Percentiles rank a stretch among this genome's conserved stretches.
phyloP scores from a whole-genome alignment of 805 yeast genomes.

The Kuraishia capsulata region DNA sequence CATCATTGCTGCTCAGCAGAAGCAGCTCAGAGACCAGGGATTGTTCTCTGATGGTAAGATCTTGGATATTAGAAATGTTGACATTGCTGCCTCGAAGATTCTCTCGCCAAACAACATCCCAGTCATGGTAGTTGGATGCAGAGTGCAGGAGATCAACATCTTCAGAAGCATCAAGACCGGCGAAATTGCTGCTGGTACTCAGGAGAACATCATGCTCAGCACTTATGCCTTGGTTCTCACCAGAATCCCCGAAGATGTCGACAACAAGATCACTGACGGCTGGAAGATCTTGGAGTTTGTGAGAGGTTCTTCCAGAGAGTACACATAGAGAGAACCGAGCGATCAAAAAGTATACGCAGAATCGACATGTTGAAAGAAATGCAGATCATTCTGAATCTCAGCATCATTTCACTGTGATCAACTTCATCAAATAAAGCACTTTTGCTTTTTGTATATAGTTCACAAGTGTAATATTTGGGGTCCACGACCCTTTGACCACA shows the following conservation, averaged over 20 bases:
- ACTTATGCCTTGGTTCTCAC: constrained; percentile 97
- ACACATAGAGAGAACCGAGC: constrained; percentile 31
- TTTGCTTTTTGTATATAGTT: too few species aligned
- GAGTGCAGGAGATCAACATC: constrained; percentile 92
- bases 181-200: constrained; percentile 92
- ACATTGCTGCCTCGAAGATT: constrained; percentile 77
- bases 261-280: constrained; percentile 86
- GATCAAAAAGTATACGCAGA: neutral
- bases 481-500: too few species aligned
- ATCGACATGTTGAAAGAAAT: constrained; percentile 2
- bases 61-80: constrained; percentile 91
- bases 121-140: constrained; percentile 84
- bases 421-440: too few species aligned
- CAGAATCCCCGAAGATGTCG: constrained; percentile 86
- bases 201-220: constrained; percentile 83
- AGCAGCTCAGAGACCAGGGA: constrained; percentile 86
- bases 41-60: constrained; percentile 85
- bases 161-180: constrained; percentile 88
- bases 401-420: constrained; percentile 1
- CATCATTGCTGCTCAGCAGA: constrained; percentile 88
- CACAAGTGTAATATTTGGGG: too few species aligned
- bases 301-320: constrained; percentile 85
- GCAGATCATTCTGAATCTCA: neutral
- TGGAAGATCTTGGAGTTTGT: constrained; percentile 95
- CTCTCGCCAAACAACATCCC: constrained; percentile 90